Base-by-base conservation (phyloP, 2,329 filamentous ascomycete species). In the Xylaria arbuscula region DNA sequence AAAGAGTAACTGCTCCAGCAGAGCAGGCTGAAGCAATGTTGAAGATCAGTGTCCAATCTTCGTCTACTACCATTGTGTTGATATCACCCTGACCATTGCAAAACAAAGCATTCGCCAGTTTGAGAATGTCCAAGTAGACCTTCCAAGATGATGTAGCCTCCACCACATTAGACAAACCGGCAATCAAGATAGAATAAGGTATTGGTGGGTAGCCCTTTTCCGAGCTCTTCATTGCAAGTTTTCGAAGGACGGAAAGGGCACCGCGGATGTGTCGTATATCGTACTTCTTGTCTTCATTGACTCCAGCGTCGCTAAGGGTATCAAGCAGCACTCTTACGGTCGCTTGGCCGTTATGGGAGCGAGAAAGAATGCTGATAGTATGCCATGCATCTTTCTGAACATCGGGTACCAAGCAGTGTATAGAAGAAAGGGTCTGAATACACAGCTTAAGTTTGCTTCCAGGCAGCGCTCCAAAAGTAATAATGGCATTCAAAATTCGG, bases 401-500 rank as follows among this genome's bases (percentile, higher is more conserved):
- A 54, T 81, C 83, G 13, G 83, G 81, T 2, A 94, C 87, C 59
- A 92, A 83, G 69, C 87, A 89, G 77, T 91, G 90, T 68, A 93
- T 91, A 48, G 90, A 91, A 74, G 90, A 91, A 62, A 94, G 82
- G 2, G 93, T 87, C 69, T 91, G 88, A 42, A 94, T 84, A 74
- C 90, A 93, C 40, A 86, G 85, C 72, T 86, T 86, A 48, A 94
- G 83, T 67, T 88, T 89, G 63, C 83, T 82, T 59, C 80, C 82
- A 0, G 92, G 92, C 54, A 94, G 88, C 40, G 89, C 87, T 3
- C 90, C 89, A 76, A 92, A 93, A 0, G 90, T 93, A 62, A 93
- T 89, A 65, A 93, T 86, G 10, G 89, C 86, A 76, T 93, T 88
- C 66, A 94, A 86, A 57, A 93, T 86, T 58, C 84, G 82, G 72